These are phyloP conservation scores for Aeschynomene evenia DNA, from an alignment of 306 rosid species.

Conservation along the genomic window DNA sequence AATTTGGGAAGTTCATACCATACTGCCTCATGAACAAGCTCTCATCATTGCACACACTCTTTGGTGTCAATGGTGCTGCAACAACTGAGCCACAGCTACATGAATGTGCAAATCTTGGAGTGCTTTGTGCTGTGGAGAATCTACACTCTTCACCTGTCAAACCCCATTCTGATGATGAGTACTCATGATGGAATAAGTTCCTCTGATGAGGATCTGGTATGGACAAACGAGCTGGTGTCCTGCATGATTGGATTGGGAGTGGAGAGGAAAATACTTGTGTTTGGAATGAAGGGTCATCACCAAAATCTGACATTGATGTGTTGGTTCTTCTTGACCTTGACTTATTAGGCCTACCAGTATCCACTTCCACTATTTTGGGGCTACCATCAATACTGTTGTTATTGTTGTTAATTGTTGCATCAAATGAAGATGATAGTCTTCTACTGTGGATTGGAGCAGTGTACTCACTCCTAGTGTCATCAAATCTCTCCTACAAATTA, in stretches of 20 bases:
- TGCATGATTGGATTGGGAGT: constrained; percentile 40
- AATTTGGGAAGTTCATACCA: constrained; percentile 55
- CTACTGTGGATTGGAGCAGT: constrained; percentile 59
- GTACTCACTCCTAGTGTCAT: constrained; percentile 55
- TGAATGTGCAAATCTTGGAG: constrained; percentile 66
- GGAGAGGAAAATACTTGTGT: constrained; percentile 60
- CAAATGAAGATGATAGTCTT: constrained; percentile 62
- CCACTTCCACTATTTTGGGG: constrained; percentile 87
- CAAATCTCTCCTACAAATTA: constrained; percentile 80
- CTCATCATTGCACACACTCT: constrained; percentile 52
- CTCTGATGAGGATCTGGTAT: constrained; percentile 48
- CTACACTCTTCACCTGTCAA: constrained; percentile 65
- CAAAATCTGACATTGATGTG: constrained; percentile 59
- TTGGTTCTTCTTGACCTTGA: constrained; percentile 69
- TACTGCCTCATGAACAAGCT: constrained; percentile 40
- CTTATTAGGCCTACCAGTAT: constrained; percentile 71
- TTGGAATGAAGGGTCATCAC: constrained; percentile 54
- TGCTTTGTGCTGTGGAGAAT: constrained; percentile 84
- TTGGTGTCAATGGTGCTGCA: constrained; percentile 45
- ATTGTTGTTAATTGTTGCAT: constrained; percentile 38
- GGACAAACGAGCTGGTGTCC: constrained; percentile 43
- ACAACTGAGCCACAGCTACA: constrained; percentile 36
- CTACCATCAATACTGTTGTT: constrained; percentile 45
- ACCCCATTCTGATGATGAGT: constrained; percentile 75
- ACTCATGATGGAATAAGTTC: too few relatives aligned